These are phyloP conservation scores for Penicillium capsulatum DNA, from an alignment of 2,329 filamentous ascomycete species.

Conservation along the genomic window DNA sequence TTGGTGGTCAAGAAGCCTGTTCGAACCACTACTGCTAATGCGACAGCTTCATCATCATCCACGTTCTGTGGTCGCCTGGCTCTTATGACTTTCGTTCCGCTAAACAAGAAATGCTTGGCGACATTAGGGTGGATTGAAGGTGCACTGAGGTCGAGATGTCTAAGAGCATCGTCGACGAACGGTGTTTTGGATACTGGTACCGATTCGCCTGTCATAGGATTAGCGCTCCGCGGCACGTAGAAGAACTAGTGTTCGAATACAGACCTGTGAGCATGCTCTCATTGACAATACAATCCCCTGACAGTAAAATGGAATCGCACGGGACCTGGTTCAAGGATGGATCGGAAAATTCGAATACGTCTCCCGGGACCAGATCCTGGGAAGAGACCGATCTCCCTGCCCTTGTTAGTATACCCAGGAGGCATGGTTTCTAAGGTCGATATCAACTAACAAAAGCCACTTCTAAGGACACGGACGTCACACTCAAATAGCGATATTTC, in stretches of 20 bases:
- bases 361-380: conserved; percentile 84
- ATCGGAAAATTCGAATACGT: conserved; percentile 95
- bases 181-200: conserved; percentile 93
- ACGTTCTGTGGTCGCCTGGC: conserved; percentile 83
- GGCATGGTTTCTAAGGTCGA: no score
- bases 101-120: conserved; percentile 86
- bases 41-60: conserved; percentile 80
- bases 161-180: conserved; percentile 73
- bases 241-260: conserved; percentile 4
- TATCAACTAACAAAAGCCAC: conserved; percentile 75
- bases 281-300: conserved; percentile 96
- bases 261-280: conserved; percentile 92
- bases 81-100: conserved; percentile 90
- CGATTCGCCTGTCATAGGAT: conserved; percentile 64
- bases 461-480: conserved; percentile 86
- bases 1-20: conserved; percentile 98
- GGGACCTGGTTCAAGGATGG: conserved; percentile 83
- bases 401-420: no score
- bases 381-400: conserved; percentile 81
- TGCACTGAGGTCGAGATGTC: conserved; percentile 69
- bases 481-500: conserved; percentile 95
- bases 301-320: conserved; percentile 83
- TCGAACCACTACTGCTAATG: conserved; percentile 83
- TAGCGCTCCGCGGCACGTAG: conserved; percentile 9
- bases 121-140: conserved; percentile 78